Conservation (phyloP, 83 land plant species). For the Picea abies region DNA sequence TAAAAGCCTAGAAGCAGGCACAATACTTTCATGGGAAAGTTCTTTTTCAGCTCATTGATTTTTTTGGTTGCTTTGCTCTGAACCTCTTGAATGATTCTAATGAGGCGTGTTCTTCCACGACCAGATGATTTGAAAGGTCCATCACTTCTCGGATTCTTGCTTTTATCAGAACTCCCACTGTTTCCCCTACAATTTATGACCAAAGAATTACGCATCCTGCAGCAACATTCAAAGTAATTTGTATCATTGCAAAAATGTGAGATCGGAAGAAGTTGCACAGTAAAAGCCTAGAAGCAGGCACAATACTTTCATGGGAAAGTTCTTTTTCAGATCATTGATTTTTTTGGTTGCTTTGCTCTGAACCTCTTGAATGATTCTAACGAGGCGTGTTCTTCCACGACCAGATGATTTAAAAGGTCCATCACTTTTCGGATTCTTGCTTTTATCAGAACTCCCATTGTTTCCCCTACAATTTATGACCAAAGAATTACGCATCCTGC, state of each 20-base stretch:
- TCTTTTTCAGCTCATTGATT: constrained; percentile 49
- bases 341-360: constrained; percentile 31
- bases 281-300: constrained; percentile 76
- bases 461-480: constrained; percentile 2
- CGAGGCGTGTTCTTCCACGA: constrained; percentile 45
- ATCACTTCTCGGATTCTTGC: neutral
- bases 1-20: constrained; percentile 76
- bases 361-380: constrained; percentile 36
- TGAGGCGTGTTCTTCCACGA: constrained; percentile 45
- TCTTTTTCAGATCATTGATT: constrained; percentile 49
- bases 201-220: no score
- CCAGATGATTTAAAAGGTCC: neutral
- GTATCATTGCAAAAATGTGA: no score
- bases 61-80: constrained; percentile 31
- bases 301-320: constrained; percentile 63
- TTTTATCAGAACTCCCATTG: constrained; percentile 4
- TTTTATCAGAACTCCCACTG: constrained; percentile 1
- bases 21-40: constrained; percentile 63
- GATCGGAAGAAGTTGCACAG: no score
- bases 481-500: no score
- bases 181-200: constrained; percentile 2
- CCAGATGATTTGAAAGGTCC: neutral
- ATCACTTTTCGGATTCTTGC: neutral
- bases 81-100: constrained; percentile 36
- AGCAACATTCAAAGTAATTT: no score